These are phyloP conservation scores for Phlebiopsis flavidoalba DNA, from an alignment of 768 basidiomycete species.

Conservation along the genomic window DNA sequence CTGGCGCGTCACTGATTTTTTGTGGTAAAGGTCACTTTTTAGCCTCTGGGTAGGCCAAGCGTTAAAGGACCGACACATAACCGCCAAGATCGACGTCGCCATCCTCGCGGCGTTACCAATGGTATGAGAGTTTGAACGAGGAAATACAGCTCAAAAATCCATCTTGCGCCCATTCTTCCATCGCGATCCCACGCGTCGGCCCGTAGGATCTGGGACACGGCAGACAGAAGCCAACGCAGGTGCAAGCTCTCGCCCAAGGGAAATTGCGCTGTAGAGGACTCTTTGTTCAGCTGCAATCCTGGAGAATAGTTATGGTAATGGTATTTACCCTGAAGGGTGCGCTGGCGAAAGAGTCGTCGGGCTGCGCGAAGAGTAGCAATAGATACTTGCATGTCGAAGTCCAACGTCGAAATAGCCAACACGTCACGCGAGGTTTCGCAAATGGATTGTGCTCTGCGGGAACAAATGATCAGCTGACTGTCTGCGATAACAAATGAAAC, in stretches of 20 bases:
- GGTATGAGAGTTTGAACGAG: conserved; percentile 43
- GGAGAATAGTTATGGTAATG: conserved; percentile 26
- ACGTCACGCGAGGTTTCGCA: conserved; percentile 38
- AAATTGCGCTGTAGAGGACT: conserved; percentile 23
- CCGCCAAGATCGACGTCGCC: conserved; percentile 25
- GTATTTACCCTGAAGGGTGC: conserved; percentile 1
- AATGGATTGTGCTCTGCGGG: conserved; percentile 42
- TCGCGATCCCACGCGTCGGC: conserved; percentile 35
- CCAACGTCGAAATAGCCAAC: conserved; percentile 48
- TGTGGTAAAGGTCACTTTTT: too few species aligned
- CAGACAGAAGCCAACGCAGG: conserved; percentile 40
- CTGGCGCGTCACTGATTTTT: too few species aligned
- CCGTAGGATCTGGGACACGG: conserved; percentile 38
- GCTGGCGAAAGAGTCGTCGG: conserved; percentile 30
- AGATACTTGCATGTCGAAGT: conserved; percentile 46
- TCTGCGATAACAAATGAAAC: too few species aligned
- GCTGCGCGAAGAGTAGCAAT: conserved; percentile 42
- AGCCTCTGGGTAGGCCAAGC: too few species aligned
- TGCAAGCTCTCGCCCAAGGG: conserved; percentile 39
- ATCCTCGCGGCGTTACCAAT: conserved; percentile 37
- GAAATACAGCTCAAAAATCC: conserved; percentile 26
- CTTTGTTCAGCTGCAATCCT: not conserved
- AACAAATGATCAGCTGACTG: conserved; percentile 29
- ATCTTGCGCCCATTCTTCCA: conserved; percentile 20
- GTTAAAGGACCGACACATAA: too few species aligned